phyloP scores from a whole-genome alignment of 345 rosid species.

The Populus euphratica region DNA sequence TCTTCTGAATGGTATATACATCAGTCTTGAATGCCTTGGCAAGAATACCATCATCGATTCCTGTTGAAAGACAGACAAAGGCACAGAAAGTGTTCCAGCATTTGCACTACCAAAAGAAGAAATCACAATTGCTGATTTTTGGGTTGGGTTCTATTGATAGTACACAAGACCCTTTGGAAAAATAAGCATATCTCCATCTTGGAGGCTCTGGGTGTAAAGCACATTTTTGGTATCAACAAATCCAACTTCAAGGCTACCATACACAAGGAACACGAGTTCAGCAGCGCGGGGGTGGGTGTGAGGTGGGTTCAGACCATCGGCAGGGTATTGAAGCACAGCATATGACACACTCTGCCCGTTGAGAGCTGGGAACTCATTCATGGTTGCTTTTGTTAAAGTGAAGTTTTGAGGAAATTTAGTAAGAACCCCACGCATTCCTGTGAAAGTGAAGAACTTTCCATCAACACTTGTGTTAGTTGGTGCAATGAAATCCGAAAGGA shows the following conservation, averaged over 20 bases:
- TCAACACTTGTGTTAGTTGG: neutral
- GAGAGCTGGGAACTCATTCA: conserved; percentile 22
- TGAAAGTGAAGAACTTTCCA: conserved; percentile 15
- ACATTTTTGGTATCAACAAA: conserved; percentile 5
- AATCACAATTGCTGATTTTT: neutral
- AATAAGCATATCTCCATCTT: conserved; percentile 15
- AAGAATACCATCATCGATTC: conserved; percentile 28
- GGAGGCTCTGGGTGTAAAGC: conserved; percentile 8
- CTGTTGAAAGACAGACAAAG: neutral
- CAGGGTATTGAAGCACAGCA: conserved; percentile 15
- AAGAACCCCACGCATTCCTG: conserved; percentile 2
- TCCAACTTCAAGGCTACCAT: conserved; percentile 5
- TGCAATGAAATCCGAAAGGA: conserved; percentile 16
- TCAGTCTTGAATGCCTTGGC: conserved; percentile 38
- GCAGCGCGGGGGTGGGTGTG: conserved; percentile 19
- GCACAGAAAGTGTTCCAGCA: conserved; percentile 10
- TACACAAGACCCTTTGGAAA: conserved; percentile 20
- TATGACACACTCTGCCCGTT: conserved; percentile 21
- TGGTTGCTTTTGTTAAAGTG: conserved; percentile 6
- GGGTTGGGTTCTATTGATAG: neutral
- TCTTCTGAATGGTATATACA: conserved; percentile 20
- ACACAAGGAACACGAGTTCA: conserved; percentile 18
- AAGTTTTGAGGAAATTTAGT: neutral
- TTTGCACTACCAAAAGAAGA: conserved; percentile 24
- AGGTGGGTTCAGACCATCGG: conserved; percentile 6